These are phyloP conservation scores for Didymella sp. DNA, from an alignment of 2,329 filamentous ascomycete species.

Conservation along the genomic window DNA sequence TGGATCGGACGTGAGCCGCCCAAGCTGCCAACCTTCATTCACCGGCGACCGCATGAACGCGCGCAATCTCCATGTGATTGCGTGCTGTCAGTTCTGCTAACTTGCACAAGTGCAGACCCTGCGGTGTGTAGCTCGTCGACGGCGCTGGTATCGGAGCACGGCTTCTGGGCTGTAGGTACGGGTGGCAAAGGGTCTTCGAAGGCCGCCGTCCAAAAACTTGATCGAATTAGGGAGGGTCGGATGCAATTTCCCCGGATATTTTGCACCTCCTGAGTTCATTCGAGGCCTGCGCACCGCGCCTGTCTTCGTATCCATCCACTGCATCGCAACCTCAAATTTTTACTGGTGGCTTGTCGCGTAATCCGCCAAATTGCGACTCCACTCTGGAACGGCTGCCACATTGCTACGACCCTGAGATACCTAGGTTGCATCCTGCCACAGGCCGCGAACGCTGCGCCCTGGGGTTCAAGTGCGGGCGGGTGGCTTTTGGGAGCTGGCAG, in stretches of 20 bases:
- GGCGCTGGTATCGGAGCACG: conserved; percentile 9
- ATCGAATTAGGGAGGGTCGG: background rate
- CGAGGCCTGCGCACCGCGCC: conserved; percentile 1
- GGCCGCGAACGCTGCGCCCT: background rate
- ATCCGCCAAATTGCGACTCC: conserved; percentile 4
- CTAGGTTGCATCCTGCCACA: background rate
- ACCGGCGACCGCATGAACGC: background rate
- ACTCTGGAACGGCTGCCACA: conserved; percentile 8
- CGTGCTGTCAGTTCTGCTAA: background rate
- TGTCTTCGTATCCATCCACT: background rate
- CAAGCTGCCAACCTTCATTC: conserved; percentile 9
- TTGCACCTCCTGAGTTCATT: conserved; percentile 13
- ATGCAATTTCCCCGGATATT: conserved; percentile 18
- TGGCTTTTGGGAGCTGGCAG: conserved; percentile 3
- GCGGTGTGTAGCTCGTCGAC: background rate
- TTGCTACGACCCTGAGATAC: background rate
- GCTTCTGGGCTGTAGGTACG: background rate
- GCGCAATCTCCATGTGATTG: conserved; percentile 1
- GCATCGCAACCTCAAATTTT: background rate
- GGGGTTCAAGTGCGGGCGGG: background rate
- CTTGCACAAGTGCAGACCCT: background rate
- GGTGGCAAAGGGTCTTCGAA: conserved; percentile 13
- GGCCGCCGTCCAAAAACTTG: background rate
- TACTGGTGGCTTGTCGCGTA: conserved; percentile 1
- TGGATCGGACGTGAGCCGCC: conserved; percentile 8